phyloP scores from a whole-genome alignment of 352 stramenopile genomes.

The Bremia lactucae region DNA sequence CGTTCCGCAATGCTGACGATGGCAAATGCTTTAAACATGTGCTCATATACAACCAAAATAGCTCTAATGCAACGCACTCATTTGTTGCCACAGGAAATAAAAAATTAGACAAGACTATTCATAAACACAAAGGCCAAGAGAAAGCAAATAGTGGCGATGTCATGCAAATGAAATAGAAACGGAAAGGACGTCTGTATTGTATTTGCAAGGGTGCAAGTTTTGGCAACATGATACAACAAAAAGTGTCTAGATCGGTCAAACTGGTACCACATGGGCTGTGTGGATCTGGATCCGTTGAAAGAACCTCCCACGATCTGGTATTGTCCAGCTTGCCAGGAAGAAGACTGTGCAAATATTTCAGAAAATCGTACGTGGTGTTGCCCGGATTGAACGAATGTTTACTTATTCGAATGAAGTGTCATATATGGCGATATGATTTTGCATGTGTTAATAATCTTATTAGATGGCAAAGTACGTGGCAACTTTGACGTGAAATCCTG shows the following conservation, averaged over 20 bases:
- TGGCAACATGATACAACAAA: conserved; percentile 81
- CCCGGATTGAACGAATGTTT: no score
- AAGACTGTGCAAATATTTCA: conserved; percentile 39
- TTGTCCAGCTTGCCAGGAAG: conserved; percentile 48
- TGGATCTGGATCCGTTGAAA: conserved; percentile 37
- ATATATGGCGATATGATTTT: conserved; percentile 87
- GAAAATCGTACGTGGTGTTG: conserved; percentile 61
- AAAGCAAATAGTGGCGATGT: conserved; percentile 5
- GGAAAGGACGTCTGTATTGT: conserved; percentile 62
- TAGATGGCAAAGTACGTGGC: conserved; percentile 48
- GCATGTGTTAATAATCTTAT: conserved; percentile 56
- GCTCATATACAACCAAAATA: no score
- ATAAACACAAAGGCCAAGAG: conserved; percentile 1
- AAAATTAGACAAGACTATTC: conserved; percentile 11
- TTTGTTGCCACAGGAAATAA: no score
- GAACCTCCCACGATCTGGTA: conserved; percentile 67
- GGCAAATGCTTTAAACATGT: background rate
- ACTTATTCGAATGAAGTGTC: no score
- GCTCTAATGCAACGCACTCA: no score
- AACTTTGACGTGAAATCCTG: background rate
- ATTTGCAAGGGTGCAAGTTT: conserved; percentile 65
- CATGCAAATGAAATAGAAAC: conserved; percentile 40
- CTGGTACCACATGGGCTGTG: conserved; percentile 77
- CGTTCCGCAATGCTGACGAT: background rate
- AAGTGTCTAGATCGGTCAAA: conserved; percentile 69